Conservation (phyloP, 169 alveolate genomes). For the Amoebophrya sp. region DNA sequence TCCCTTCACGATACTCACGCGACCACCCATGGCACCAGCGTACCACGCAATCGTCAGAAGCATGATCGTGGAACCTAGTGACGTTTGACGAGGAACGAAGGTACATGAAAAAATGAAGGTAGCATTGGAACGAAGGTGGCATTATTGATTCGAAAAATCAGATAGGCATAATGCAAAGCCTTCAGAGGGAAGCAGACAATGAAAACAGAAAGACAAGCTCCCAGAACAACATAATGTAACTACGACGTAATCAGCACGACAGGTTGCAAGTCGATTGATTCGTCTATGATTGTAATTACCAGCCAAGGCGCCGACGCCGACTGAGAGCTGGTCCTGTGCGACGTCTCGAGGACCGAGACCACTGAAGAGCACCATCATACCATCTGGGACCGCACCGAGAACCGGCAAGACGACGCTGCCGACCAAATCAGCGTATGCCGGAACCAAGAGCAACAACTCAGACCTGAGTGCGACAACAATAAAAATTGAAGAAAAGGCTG, state of each 20-base stretch:
- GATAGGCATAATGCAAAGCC: too few species aligned
- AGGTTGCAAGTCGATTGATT: too few species aligned
- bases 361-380: conserved; percentile 49
- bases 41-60: conserved; percentile 48
- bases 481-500: too few species aligned
- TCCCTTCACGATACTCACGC: conserved; percentile 26
- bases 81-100: too few species aligned
- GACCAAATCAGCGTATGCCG: conserved; percentile 37
- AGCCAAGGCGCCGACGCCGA: conserved; percentile 51
- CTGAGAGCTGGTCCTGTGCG: conserved; percentile 39
- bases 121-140: too few species aligned
- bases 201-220: too few species aligned
- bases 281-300: too few species aligned
- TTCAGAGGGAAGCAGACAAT: too few species aligned
- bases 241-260: too few species aligned
- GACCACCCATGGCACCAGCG: conserved; percentile 23
- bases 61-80: conserved; percentile 50
- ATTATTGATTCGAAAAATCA: too few species aligned
- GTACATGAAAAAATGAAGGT: too few species aligned
- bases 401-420: conserved; percentile 49
- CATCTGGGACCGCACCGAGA: conserved; percentile 52
- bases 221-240: too few species aligned
- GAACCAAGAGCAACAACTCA: background rate
- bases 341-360: conserved; percentile 34
- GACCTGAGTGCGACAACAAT: background rate